Evolutionary conservation across 2,329 filamentous ascomycete genomes (phyloP), one percentile per base, ranked within the genome.

Genomic region (Paraphoma sp.): DNA sequence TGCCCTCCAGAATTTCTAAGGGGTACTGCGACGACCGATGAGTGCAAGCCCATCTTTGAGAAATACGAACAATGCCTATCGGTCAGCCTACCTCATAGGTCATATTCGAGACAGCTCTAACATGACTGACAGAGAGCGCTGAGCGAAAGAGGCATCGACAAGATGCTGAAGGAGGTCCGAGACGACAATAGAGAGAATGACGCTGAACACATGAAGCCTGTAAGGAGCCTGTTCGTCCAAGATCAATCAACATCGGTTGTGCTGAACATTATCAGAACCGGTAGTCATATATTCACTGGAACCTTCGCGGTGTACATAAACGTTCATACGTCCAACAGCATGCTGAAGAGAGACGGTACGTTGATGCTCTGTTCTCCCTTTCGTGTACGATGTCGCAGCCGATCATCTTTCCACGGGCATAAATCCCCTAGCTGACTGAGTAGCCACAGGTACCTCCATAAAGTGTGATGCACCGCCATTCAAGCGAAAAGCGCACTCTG

Each of bases 121-220:
- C 42, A 18, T 18, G 11, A 7, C 2, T 16, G 11, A 45, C 51
- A 97, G 93, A 89, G 87, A 80, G 93, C 89, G 3, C 82, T 99
- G 48, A 96, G 95, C 78, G 88, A 92, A 54, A 87, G 90, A 69
- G 95, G 95, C 54, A 96, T 99, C 73, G 93, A 98, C 77, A 91
- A 90, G 69, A 91, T 98, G 83, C 82, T 99, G 10, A 91, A 93
- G 7, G 95, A 98, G 69, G 94, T 94, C 16, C 85, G 93, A 57
- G 92, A 95, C 65, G 91, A 93, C 71, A 93, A 92, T 69, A 91
- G 88, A 69, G 95, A 98, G 65, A 95, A 92, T 60, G 94, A 98
- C 74, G 81, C 87, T 10, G 82, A 89, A 63, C 86, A 90, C 68
- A 82, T 91, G 80, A 69, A 68, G 57, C 69, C 72, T 5, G 73